A percentile compares a stretch with the other conserved stretches of the same genome.
Conservation (phyloP, 108 stramenopile species). For the Conticribra weissflogii region DNA sequence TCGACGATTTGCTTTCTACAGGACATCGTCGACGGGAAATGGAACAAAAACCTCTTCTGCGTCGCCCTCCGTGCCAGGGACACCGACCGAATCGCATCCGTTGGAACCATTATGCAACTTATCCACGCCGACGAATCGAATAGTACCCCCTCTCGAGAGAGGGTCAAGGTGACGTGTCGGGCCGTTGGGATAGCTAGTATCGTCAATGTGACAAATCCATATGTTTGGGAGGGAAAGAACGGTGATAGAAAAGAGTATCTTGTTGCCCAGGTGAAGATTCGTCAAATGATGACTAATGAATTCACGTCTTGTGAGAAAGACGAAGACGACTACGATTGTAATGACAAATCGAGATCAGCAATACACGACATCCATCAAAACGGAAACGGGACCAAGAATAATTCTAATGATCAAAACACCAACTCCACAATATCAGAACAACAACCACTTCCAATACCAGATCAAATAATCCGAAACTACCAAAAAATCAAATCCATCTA, state of each 20-base stretch:
- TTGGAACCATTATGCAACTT: conserved; percentile 66
- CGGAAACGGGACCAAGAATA: conserved; percentile 11
- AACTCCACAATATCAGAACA: background rate
- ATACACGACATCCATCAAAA: background rate
- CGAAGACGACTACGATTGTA: conserved; percentile 1
- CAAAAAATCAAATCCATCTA: conserved; percentile 57
- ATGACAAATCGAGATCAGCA: background rate
- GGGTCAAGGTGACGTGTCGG: conserved; percentile 49
- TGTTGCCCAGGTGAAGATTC: conserved; percentile 36
- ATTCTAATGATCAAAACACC: too few relatives aligned
- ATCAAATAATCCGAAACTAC: conserved; percentile 46
- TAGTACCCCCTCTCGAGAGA: conserved; percentile 24
- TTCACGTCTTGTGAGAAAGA: background rate
- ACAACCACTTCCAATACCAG: conserved; percentile 9
- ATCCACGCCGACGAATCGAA: conserved; percentile 44
- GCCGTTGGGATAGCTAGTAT: conserved; percentile 64
- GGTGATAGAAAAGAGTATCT: conserved; percentile 59
- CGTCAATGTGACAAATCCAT: conserved; percentile 50
- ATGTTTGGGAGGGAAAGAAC: conserved; percentile 25
- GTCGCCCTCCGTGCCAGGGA: conserved; percentile 62
- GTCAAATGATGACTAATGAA: conserved; percentile 16
- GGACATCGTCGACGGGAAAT: conserved; percentile 33
- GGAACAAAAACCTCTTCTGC: conserved; percentile 45
- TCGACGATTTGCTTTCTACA: too few relatives aligned
- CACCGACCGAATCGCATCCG: conserved; percentile 64